These are phyloP conservation scores for Choanephora cucurbitarum DNA, from an alignment of 371 early-diverging fungal species.

Conservation along the genomic window DNA sequence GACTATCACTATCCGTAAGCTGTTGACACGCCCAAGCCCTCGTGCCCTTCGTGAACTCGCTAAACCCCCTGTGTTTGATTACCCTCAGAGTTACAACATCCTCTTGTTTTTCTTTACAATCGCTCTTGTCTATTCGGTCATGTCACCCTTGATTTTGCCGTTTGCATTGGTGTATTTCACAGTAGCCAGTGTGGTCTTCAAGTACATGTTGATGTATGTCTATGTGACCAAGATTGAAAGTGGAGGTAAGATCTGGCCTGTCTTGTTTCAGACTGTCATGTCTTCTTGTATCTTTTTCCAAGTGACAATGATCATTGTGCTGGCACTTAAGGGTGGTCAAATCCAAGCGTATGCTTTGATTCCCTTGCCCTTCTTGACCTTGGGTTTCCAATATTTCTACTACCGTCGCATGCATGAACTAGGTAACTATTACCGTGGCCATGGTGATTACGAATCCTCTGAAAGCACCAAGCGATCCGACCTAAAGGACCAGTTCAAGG, in stretches of 20 bases:
- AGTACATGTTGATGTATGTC: slow-evolving; percentile 78
- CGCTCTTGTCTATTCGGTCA: slow-evolving; percentile 73
- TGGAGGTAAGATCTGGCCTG: slow-evolving; percentile 76
- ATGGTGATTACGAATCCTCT: slow-evolving; percentile 18
- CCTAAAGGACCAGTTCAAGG: slow-evolving; percentile 50
- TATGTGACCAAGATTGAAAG: slow-evolving; percentile 67
- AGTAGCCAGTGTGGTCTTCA: slow-evolving; percentile 71
- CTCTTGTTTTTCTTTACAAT: slow-evolving; percentile 78
- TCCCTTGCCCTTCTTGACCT: slow-evolving; percentile 65
- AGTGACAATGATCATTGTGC: slow-evolving; percentile 61
- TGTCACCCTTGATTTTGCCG: slow-evolving; percentile 77
- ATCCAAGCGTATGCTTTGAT: slow-evolving; percentile 50
- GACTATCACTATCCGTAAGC: slow-evolving; percentile 56
- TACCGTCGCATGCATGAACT: slow-evolving; percentile 33
- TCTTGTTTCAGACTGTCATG: slow-evolving; percentile 69
- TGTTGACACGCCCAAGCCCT: slow-evolving; percentile 69
- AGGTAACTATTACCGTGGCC: slow-evolving; percentile 38
- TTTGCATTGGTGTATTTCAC: slow-evolving; percentile 73
- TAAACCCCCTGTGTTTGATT: slow-evolving; percentile 74
- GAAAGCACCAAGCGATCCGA: not conserved
- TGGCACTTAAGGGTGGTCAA: slow-evolving; percentile 43
- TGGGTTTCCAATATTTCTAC: slow-evolving; percentile 55
- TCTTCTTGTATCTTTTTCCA: slow-evolving; percentile 69
- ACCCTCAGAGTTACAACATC: slow-evolving; percentile 68
- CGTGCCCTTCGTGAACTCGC: slow-evolving; percentile 66